Evolutionary conservation across 345 rosid genomes (phyloP).

Genomic region (Cardamine resedifolia): DNA sequence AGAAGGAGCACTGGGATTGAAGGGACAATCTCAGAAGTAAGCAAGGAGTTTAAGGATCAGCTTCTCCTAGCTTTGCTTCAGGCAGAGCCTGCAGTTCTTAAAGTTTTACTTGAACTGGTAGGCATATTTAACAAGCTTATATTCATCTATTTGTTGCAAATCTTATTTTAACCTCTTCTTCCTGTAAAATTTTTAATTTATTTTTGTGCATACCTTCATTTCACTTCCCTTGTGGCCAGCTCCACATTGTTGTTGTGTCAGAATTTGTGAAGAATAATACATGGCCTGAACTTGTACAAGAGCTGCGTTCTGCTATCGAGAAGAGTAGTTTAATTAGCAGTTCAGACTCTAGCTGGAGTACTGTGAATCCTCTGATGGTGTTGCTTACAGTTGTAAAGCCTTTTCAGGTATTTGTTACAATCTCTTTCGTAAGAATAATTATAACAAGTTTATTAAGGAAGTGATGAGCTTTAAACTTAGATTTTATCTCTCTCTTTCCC

Average conservation of each 20-base stretch:
- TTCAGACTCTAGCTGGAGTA: slow-evolving; percentile 49
- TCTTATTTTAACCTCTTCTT: not conserved
- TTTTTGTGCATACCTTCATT: slow-evolving; percentile 10
- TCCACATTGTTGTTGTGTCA: slow-evolving; percentile 52
- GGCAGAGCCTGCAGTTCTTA: slow-evolving; percentile 62
- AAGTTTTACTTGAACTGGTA: slow-evolving; percentile 81
- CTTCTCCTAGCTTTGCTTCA: slow-evolving; percentile 62
- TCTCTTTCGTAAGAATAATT: not conserved
- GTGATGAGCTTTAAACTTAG: not conserved
- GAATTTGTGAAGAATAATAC: slow-evolving; percentile 68
- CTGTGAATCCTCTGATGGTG: slow-evolving; percentile 57
- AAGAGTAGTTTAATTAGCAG: slow-evolving; percentile 50
- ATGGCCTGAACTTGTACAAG: slow-evolving; percentile 82
- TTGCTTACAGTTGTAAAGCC: slow-evolving; percentile 74
- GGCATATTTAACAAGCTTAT: slow-evolving; percentile 4
- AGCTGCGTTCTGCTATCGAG: slow-evolving; percentile 59
- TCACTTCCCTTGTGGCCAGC: slow-evolving; percentile 45
- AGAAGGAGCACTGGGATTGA: slow-evolving; percentile 47
- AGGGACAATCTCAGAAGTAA: slow-evolving; percentile 41
- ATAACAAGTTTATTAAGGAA: not conserved
- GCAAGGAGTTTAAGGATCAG: slow-evolving; percentile 74
- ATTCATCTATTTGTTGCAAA: not conserved
- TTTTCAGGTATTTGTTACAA: slow-evolving; percentile 61
- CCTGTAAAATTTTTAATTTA: not conserved
- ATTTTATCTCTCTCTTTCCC: not conserved